phyloP scores from a whole-genome alignment of 2,329 filamentous ascomycete species.

The Calonectria pseudoturangicola region DNA sequence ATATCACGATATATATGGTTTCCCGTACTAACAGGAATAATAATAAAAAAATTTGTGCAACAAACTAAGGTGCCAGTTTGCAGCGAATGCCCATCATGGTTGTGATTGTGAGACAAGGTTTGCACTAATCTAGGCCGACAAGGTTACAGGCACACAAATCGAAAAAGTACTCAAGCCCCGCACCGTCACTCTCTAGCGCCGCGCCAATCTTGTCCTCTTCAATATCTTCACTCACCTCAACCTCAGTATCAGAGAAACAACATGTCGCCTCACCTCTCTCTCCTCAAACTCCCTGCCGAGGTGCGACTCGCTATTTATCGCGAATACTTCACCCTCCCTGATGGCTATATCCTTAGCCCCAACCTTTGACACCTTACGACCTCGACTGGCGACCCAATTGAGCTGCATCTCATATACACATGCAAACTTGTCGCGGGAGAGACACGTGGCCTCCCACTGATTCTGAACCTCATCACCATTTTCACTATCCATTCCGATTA shows the following conservation, averaged over 20 bases:
- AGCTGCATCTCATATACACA: constrained; percentile 44
- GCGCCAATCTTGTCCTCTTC: neutral
- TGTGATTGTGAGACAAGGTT: too few species aligned
- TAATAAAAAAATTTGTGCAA: too few species aligned
- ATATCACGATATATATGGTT: too few species aligned
- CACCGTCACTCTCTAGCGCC: too few species aligned
- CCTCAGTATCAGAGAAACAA: neutral
- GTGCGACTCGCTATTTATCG: constrained; percentile 43
- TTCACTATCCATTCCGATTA: constrained; percentile 37
- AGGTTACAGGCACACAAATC: too few species aligned
- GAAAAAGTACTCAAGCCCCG: too few species aligned
- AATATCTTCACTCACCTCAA: neutral
- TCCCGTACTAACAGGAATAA: too few species aligned
- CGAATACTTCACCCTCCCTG: constrained; percentile 37
- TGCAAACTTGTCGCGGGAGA: constrained; percentile 41
- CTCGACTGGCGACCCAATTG: constrained; percentile 30
- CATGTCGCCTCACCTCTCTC: constrained; percentile 28
- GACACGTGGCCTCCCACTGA: constrained; percentile 7
- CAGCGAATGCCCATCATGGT: too few species aligned
- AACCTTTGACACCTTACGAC: constrained; percentile 32
- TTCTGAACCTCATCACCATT: constrained; percentile 38
- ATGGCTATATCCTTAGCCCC: constrained; percentile 39
- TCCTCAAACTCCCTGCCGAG: constrained; percentile 38
- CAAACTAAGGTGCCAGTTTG: too few species aligned
- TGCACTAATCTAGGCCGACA: too few species aligned